Percentiles rank a stretch among this genome's conserved stretches.
Evolutionary conservation across 257 asterid species (phyloP).

Genomic region (Forsythia viridissima): DNA sequence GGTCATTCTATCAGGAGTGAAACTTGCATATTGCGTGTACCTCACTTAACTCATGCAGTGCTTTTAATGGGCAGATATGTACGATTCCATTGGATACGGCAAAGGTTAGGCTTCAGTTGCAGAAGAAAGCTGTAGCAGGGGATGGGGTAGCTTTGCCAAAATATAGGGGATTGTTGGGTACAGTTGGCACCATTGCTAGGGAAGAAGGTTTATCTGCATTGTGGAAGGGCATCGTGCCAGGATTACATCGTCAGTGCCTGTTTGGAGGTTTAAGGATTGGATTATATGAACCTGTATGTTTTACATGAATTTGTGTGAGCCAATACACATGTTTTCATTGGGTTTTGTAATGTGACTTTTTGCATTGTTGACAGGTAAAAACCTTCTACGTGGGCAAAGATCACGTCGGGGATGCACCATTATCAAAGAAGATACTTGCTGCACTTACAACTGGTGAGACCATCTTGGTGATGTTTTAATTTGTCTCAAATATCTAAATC

Average conservation of each 20-base stretch:
- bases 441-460: slow-evolving; percentile 91
- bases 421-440: slow-evolving; percentile 88
- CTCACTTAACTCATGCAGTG: not conserved
- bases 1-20: not conserved
- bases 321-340: slow-evolving; percentile 4
- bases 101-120: slow-evolving; percentile 94
- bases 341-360: not conserved
- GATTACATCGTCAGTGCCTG: slow-evolving; percentile 92
- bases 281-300: slow-evolving; percentile 86
- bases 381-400: slow-evolving; percentile 83
- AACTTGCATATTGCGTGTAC: not conserved
- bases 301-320: not conserved
- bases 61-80: slow-evolving; percentile 45
- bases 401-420: slow-evolving; percentile 95
- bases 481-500: not conserved
- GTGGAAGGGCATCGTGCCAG: slow-evolving; percentile 98
- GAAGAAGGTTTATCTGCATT: slow-evolving; percentile 87
- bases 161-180: slow-evolving; percentile 88
- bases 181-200: slow-evolving; percentile 92
- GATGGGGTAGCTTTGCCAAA: slow-evolving; percentile 69
- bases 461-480: slow-evolving; percentile 18
- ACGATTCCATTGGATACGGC: slow-evolving; percentile 97
- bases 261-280: slow-evolving; percentile 96
- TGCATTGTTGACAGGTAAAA: slow-evolving; percentile 53
- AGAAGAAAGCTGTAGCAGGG: slow-evolving; percentile 78